These are phyloP conservation scores for Climacium dendroides DNA, from an alignment of 225 moss, liverwort and hornwort species.

Conservation along the genomic window DNA sequence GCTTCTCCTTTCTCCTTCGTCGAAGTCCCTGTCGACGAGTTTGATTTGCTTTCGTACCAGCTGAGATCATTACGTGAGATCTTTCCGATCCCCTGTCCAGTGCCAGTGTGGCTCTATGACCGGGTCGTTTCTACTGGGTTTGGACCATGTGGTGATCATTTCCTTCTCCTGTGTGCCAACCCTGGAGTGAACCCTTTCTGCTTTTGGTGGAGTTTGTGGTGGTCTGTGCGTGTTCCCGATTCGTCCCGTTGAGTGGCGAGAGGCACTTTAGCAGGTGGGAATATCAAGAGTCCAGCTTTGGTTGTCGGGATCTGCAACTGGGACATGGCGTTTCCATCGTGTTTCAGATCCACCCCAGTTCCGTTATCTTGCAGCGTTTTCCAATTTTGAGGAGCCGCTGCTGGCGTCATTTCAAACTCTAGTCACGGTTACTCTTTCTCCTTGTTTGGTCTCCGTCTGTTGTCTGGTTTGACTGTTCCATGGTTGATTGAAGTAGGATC, in stretches of 20 bases:
- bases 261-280: neutral
- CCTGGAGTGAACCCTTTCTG: neutral
- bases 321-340: neutral
- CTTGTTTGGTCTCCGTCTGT: neutral
- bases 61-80: neutral
- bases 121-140: neutral
- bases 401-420: no score
- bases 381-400: neutral
- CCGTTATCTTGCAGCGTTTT: neutral
- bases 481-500: neutral
- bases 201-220: neutral
- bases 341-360: neutral
- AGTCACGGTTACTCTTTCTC: no score
- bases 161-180: neutral
- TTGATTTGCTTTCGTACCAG: no score
- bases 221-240: neutral
- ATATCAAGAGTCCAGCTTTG: neutral
- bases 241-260: neutral
- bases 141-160: neutral
- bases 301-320: neutral
- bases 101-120: neutral
- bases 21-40: neutral
- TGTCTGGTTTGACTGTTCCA: neutral
- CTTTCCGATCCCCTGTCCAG: neutral
- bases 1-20: neutral